phyloP scores from a whole-genome alignment of 2,329 filamentous ascomycete species.

The Fusarium abutilonis region DNA sequence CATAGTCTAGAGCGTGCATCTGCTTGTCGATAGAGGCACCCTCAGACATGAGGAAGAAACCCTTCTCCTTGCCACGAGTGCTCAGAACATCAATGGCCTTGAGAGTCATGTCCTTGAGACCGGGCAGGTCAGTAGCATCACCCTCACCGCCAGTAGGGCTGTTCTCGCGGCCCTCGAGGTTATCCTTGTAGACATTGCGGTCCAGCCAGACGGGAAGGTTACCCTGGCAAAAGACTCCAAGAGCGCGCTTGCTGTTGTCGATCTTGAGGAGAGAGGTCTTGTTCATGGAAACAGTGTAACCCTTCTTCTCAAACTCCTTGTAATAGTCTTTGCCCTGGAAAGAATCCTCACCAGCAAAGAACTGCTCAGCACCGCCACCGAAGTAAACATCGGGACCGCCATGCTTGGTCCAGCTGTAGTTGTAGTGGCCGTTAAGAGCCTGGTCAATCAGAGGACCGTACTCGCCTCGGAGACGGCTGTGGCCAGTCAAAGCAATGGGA shows the following conservation, averaged over 20 bases:
- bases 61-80: constrained; percentile 71
- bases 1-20: constrained; percentile 88
- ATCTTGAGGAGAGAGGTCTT: constrained; percentile 73
- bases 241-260: constrained; percentile 68
- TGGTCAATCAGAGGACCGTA: constrained; percentile 80
- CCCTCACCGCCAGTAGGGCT: constrained; percentile 72
- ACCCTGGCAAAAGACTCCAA: constrained; percentile 80
- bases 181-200: constrained; percentile 80
- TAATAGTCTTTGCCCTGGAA: constrained; percentile 82
- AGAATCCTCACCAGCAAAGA: constrained; percentile 71
- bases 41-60: constrained; percentile 90
- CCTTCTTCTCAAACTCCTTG: constrained; percentile 75
- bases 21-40: constrained; percentile 89
- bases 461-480: constrained; percentile 74
- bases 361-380: constrained; percentile 84
- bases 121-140: constrained; percentile 78
- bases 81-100: constrained; percentile 86
- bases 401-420: constrained; percentile 83
- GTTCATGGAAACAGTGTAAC: constrained; percentile 78
- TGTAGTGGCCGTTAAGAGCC: constrained; percentile 77
- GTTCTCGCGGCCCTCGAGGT: constrained; percentile 73
- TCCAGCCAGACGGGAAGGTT: constrained; percentile 89
- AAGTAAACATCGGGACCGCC: constrained; percentile 83
- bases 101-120: constrained; percentile 88
- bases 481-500: constrained; percentile 76